These are phyloP conservation scores for Aspergillus proliferans DNA, from an alignment of 2,329 filamentous ascomycete genomes.

Conservation along the genomic window DNA sequence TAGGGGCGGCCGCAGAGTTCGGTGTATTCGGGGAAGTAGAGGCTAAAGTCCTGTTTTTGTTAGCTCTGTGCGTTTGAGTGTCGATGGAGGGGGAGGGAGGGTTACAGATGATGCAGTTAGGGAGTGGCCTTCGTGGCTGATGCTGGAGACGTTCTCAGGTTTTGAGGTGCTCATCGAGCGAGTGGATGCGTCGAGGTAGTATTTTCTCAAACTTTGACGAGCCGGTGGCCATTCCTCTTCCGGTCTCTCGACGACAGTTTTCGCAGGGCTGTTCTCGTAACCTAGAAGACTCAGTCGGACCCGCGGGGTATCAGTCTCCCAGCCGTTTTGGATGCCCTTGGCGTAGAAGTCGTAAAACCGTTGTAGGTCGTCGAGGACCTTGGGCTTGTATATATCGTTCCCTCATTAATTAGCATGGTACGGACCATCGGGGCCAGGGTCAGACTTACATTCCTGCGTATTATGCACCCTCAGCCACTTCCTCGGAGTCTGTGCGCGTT, in stretches of 20 bases:
- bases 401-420: constrained; percentile 3
- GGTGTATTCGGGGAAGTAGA: constrained; percentile 6
- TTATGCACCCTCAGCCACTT: constrained; percentile 21
- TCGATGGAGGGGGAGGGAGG: background rate
- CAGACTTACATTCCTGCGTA: constrained; percentile 15
- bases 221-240: constrained; percentile 3
- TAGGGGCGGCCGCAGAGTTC: constrained; percentile 6
- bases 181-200: background rate
- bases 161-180: background rate
- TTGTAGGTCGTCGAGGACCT: constrained; percentile 15
- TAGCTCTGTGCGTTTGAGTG: background rate
- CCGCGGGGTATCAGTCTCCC: constrained; percentile 8
- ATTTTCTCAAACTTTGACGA: background rate
- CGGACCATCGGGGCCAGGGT: background rate
- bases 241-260: constrained; percentile 1
- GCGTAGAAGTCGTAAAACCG: constrained; percentile 10
- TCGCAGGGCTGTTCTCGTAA: constrained; percentile 3
- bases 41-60: constrained; percentile 5
- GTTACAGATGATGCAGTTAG: constrained; percentile 1
- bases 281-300: constrained; percentile 5
- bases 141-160: background rate
- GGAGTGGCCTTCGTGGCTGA: constrained; percentile 2
- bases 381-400: constrained; percentile 20
- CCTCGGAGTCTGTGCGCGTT: constrained; percentile 3
- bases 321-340: constrained; percentile 6